Percentiles rank a stretch among this genome's conserved stretches.
These are phyloP conservation scores for Zygoascus flipseniorum DNA, from an alignment of 805 yeast species.

Conservation along the genomic window DNA sequence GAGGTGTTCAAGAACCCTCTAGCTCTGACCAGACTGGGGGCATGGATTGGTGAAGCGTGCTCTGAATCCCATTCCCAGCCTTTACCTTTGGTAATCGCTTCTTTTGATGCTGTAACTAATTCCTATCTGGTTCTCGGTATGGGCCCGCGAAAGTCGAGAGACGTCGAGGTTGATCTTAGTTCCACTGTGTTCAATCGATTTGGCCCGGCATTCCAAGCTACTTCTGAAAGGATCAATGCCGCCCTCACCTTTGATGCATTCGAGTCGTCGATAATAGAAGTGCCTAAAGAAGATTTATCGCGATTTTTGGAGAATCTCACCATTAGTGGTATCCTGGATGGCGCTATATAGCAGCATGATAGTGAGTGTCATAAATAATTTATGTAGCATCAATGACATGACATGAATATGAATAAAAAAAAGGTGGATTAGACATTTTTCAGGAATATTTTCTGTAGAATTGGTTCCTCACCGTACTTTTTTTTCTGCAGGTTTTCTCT, in stretches of 20 bases:
- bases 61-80: constrained; percentile 63
- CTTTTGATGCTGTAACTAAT: constrained; percentile 61
- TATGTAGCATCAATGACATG: not conserved
- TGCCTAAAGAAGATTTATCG: constrained; percentile 75
- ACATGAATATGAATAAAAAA: not conserved
- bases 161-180: constrained; percentile 22
- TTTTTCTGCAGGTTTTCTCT: no score
- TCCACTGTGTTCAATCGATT: constrained; percentile 64
- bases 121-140: constrained; percentile 84
- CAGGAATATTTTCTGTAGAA: no score
- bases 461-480: no score
- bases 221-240: constrained; percentile 78
- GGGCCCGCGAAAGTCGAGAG: constrained; percentile 66
- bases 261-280: constrained; percentile 88
- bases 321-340: constrained; percentile 44
- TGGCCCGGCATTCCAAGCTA: constrained; percentile 84
- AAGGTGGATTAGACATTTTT: no score
- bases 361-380: not conserved
- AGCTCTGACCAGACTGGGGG: constrained; percentile 73
- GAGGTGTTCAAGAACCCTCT: constrained; percentile 76
- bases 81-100: constrained; percentile 78
- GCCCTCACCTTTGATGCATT: constrained; percentile 87
- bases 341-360: not conserved
- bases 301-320: constrained; percentile 83
- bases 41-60: constrained; percentile 85